Conservation (phyloP, 1,284 basidiomycete species). For the Puccinia horiana region DNA sequence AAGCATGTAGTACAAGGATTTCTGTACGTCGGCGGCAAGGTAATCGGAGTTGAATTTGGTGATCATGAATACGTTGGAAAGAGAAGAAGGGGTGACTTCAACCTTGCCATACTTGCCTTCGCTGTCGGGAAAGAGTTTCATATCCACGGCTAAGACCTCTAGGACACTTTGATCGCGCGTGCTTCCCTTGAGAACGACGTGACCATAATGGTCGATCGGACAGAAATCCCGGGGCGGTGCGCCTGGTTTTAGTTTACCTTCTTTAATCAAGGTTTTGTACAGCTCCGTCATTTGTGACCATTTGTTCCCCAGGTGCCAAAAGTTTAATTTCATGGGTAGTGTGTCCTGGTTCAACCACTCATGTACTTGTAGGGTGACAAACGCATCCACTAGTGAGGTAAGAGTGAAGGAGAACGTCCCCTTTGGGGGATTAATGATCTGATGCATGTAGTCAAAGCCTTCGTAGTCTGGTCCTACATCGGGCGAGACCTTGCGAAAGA, state of each 20-base stretch:
- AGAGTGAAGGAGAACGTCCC: not conserved
- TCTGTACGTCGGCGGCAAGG: no score
- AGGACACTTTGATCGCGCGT: not conserved
- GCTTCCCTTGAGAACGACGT: not conserved
- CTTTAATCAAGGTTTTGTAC: no score
- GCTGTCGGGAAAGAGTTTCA: not conserved
- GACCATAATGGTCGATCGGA: constrained; percentile 1
- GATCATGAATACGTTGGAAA: not conserved
- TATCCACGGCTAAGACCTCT: not conserved
- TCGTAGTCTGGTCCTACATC: not conserved
- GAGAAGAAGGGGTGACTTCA: not conserved
- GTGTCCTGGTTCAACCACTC: no score
- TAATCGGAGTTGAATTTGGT: not conserved
- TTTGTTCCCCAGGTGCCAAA: no score
- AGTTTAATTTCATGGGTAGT: no score
- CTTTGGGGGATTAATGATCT: not conserved
- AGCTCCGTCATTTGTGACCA: no score
- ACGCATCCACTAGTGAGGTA: no score
- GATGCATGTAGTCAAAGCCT: not conserved
- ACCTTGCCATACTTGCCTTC: no score
- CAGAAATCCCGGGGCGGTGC: not conserved
- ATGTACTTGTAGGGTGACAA: no score
- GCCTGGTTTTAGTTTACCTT: not conserved
- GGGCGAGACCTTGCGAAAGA: not conserved
- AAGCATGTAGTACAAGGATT: no score